These are phyloP conservation scores for Entomortierella beljakovae DNA, from an alignment of 192 early-diverging fungal genomes.

Conservation along the genomic window DNA sequence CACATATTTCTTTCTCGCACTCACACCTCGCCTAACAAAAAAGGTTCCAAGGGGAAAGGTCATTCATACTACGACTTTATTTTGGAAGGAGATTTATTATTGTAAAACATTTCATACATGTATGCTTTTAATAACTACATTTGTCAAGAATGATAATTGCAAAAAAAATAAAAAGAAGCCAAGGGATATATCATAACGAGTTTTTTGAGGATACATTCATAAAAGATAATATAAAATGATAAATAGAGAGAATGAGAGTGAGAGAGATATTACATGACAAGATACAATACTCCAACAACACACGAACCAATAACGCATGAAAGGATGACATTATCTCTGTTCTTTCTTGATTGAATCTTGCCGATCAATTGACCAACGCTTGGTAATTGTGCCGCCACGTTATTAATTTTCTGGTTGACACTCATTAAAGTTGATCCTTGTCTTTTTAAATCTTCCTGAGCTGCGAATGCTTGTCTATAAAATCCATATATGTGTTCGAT, in stretches of 20 bases:
- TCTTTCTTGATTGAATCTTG: conserved; percentile 74
- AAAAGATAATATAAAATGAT: not conserved
- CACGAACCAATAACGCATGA: conserved; percentile 74
- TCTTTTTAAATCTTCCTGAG: conserved; percentile 71
- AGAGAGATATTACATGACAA: conserved; percentile 24
- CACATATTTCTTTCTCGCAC: not conserved
- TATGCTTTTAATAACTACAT: no score
- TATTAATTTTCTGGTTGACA: conserved; percentile 64
- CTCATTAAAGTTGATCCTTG: conserved; percentile 70
- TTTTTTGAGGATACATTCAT: not conserved
- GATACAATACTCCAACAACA: conserved; percentile 55
- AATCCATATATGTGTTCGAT: no score
- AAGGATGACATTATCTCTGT: conserved; percentile 79
- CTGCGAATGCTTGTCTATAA: conserved; percentile 81
- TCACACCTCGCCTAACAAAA: no score
- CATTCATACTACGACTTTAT: no score
- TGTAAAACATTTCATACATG: no score
- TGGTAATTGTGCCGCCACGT: conserved; percentile 71
- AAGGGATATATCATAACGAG: not conserved
- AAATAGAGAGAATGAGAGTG: not conserved
- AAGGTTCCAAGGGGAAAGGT: no score
- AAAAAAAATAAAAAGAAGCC: not conserved
- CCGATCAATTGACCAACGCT: conserved; percentile 76
- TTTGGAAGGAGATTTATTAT: no score
- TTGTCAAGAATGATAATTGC: no score